Evolutionary conservation across 768 basidiomycete species (phyloP).

Genomic region (Lyophyllum shimeji): DNA sequence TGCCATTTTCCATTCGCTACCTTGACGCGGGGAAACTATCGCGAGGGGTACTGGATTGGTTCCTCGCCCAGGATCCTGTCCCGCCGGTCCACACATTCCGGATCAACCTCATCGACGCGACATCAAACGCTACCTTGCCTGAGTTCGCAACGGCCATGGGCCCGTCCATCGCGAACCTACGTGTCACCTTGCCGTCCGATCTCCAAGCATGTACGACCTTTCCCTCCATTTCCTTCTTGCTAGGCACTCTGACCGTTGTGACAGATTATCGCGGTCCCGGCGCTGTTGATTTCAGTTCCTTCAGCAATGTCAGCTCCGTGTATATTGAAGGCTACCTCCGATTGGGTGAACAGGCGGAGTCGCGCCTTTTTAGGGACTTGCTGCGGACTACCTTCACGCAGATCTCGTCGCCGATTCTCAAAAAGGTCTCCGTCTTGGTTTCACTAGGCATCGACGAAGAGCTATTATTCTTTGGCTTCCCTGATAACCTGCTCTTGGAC

Average conservation of each 20-base stretch:
- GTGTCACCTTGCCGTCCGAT: constrained; percentile 22
- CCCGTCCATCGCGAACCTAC: constrained; percentile 21
- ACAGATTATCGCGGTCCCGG: constrained; percentile 17
- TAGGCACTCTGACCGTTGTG: not conserved
- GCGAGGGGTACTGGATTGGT: constrained; percentile 23
- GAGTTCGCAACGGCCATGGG: constrained; percentile 23
- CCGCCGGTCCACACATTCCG: constrained; percentile 22
- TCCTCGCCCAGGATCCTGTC: constrained; percentile 23
- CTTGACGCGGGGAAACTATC: constrained; percentile 21
- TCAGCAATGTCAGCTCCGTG: constrained; percentile 20
- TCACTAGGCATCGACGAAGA: constrained; percentile 18
- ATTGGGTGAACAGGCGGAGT: constrained; percentile 14
- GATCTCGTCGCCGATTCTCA: constrained; percentile 18
- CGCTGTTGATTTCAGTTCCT: constrained; percentile 21
- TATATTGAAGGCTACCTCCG: constrained; percentile 26
- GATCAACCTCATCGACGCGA: constrained; percentile 20
- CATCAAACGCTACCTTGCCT: constrained; percentile 3
- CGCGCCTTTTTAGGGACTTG: constrained; percentile 17
- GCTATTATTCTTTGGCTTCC: constrained; percentile 26
- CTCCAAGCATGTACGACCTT: constrained; percentile 18
- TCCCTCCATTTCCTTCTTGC: not conserved
- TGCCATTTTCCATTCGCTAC: constrained; percentile 19
- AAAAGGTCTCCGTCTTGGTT: constrained; percentile 23
- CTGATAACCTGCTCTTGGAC: constrained; percentile 25
- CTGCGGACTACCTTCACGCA: constrained; percentile 23